Evolutionary conservation across 2,329 filamentous ascomycete species (phyloP).

Genomic region (Fusarium sp.): DNA sequence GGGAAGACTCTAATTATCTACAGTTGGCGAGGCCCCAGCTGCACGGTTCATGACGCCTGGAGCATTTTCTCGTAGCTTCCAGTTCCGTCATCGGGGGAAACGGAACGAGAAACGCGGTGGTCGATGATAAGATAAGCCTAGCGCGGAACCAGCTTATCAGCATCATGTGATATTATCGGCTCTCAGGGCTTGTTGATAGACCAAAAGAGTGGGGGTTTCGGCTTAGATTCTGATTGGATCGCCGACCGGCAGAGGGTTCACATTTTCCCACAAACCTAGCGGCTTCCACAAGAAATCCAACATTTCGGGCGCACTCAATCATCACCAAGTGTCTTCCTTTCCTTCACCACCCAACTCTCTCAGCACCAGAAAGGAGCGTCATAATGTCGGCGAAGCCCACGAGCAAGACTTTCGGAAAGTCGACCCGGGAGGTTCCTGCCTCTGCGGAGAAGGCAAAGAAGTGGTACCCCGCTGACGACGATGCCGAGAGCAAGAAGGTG

Average conservation of each 20-base stretch:
- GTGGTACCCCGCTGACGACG: constrained; percentile 98
- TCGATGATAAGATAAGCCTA: constrained; percentile 11
- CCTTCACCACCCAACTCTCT: constrained; percentile 52
- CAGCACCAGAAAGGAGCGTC: constrained; percentile 62
- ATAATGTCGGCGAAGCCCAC: constrained; percentile 81
- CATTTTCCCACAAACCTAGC: constrained; percentile 61
- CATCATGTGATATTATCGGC: constrained; percentile 54
- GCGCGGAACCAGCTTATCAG: constrained; percentile 39
- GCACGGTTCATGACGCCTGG: constrained; percentile 47
- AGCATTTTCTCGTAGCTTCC: constrained; percentile 60
- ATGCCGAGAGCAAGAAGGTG: constrained; percentile 92
- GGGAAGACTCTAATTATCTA: constrained; percentile 42
- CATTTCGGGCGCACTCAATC: constrained; percentile 54
- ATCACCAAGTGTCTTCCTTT: constrained; percentile 57
- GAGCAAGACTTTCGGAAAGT: constrained; percentile 98
- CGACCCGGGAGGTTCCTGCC: constrained; percentile 90
- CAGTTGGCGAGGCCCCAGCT: constrained; percentile 24
- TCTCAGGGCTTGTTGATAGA: constrained; percentile 26
- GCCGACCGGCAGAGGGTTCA: constrained; percentile 59
- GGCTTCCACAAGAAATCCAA: constrained; percentile 59
- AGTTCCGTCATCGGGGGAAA: constrained; percentile 37
- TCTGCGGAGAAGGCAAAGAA: constrained; percentile 94
- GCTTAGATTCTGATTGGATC: constrained; percentile 23
- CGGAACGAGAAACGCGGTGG: too few relatives aligned
- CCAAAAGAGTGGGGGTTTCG: constrained; percentile 1